Percentiles rank a stretch among this genome's conserved stretches.
Conservation (phyloP, 805 yeast genomes). For the Blastobotrys mokoenaii region DNA sequence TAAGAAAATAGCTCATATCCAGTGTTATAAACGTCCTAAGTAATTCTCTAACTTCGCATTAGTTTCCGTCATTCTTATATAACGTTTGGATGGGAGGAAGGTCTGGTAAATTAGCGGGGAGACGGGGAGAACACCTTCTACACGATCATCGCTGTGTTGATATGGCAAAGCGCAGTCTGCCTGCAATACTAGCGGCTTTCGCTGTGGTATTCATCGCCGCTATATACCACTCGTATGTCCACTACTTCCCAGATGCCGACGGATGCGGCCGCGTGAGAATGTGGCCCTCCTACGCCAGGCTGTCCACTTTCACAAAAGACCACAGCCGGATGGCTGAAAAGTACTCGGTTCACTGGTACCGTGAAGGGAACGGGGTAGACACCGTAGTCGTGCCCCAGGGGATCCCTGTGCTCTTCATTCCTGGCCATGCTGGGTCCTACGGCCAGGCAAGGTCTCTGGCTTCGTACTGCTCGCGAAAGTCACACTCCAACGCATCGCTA, state of each 20-base stretch:
- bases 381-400: conserved; percentile 45
- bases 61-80: too few relatives aligned
- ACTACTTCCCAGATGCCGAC: conserved; percentile 6
- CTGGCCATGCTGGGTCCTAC: conserved; percentile 96
- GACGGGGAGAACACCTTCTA: too few relatives aligned
- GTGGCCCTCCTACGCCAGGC: conserved; percentile 16
- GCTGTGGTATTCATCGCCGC: conserved; percentile 2
- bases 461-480: conserved; percentile 58
- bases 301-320: conserved; percentile 21
- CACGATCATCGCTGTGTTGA: background rate
- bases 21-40: too few relatives aligned
- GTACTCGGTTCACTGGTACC: conserved; percentile 74
- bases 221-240: conserved; percentile 2
- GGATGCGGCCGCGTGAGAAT: conserved; percentile 17
- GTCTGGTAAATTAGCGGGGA: too few relatives aligned
- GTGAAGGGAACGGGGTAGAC: conserved; percentile 58
- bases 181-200: background rate
- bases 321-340: conserved; percentile 68
- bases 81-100: too few relatives aligned
- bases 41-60: too few relatives aligned
- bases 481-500: conserved; percentile 28
- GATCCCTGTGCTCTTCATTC: conserved; percentile 84
- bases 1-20: too few relatives aligned
- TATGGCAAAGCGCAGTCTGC: background rate
- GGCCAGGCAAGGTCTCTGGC: conserved; percentile 90